These are phyloP conservation scores for Liquidambar formosana DNA, from an alignment of 164 flowering plant genomes.

Conservation along the genomic window DNA sequence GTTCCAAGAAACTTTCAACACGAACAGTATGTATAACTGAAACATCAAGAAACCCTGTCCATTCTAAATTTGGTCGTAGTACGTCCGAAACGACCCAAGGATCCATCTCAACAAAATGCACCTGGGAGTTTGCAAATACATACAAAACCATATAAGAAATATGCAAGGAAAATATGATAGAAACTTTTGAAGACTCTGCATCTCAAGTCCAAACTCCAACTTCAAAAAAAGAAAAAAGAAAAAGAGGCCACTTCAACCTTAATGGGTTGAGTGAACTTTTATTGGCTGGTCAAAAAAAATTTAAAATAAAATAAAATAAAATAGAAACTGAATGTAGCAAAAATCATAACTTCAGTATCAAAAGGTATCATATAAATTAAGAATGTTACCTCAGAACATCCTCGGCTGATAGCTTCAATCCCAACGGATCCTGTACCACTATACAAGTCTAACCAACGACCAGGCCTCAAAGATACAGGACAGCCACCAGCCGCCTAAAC, in stretches of 20 bases:
- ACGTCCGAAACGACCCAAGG: slow-evolving; percentile 96
- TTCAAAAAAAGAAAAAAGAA: background rate
- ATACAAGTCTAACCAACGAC: slow-evolving; percentile 95
- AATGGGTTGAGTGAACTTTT: background rate
- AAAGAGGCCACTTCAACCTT: background rate
- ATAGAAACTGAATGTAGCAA: background rate
- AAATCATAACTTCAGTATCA: slow-evolving; percentile 1
- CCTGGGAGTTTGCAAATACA: slow-evolving; percentile 40
- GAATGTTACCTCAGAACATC: slow-evolving; percentile 81
- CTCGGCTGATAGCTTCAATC: slow-evolving; percentile 96
- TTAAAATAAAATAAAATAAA: too few species aligned
- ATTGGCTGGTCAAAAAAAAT: background rate
- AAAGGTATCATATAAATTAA: background rate
- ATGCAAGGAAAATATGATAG: background rate
- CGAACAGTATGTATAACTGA: slow-evolving; percentile 75
- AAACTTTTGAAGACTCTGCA: background rate
- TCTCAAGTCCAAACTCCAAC: background rate
- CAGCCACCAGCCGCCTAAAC: slow-evolving; percentile 87
- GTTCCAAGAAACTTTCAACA: slow-evolving; percentile 74
- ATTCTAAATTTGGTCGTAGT: slow-evolving; percentile 79
- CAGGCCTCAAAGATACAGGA: slow-evolving; percentile 84
- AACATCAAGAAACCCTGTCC: slow-evolving; percentile 77
- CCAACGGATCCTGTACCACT: slow-evolving; percentile 99
- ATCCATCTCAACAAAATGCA: slow-evolving; percentile 99
- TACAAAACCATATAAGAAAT: slow-evolving; percentile 4